Evolutionary conservation across 2,329 filamentous ascomycete species (phyloP).

Genomic region (Cytospora chrysosperma): DNA sequence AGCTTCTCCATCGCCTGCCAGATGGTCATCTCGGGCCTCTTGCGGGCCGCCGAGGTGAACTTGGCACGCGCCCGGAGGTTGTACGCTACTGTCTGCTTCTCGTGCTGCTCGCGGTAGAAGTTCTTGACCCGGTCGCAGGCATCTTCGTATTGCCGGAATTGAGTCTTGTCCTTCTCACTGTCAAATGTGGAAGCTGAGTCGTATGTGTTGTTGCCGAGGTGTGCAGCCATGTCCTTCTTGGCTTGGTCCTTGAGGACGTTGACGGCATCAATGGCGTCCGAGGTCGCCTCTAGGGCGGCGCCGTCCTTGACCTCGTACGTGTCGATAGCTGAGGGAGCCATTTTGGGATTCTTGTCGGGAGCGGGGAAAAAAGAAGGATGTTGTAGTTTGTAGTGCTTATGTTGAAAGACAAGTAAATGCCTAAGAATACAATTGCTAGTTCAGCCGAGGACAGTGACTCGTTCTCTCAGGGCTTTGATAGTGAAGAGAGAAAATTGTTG

Average conservation of each 20-base stretch:
- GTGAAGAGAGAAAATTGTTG: neutral
- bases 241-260: slow-evolving; percentile 31
- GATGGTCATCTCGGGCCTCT: slow-evolving; percentile 71
- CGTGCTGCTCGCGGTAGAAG: slow-evolving; percentile 76
- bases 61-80: slow-evolving; percentile 76
- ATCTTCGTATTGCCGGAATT: slow-evolving; percentile 69
- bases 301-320: slow-evolving; percentile 28
- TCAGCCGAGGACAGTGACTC: neutral
- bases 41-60: slow-evolving; percentile 64
- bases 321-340: slow-evolving; percentile 33
- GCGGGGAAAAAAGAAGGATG: neutral
- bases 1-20: slow-evolving; percentile 94
- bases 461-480: neutral
- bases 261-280: slow-evolving; percentile 37
- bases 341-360: slow-evolving; percentile 22
- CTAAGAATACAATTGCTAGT: neutral
- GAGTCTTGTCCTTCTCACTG: slow-evolving; percentile 35
- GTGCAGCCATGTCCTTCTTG: slow-evolving; percentile 10
- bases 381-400: neutral
- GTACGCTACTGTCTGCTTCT: slow-evolving; percentile 76
- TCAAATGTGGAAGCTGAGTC: slow-evolving; percentile 32
- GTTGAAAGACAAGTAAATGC: too few relatives aligned
- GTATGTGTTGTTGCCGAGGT: slow-evolving; percentile 18
- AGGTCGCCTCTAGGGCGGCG: slow-evolving; percentile 35
- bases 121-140: slow-evolving; percentile 81